A percentile compares a stretch with the other conserved stretches of the same genome.
Conservation (phyloP, 371 early-diverging fungal species). For the Syncephalastrum contaminatum region DNA sequence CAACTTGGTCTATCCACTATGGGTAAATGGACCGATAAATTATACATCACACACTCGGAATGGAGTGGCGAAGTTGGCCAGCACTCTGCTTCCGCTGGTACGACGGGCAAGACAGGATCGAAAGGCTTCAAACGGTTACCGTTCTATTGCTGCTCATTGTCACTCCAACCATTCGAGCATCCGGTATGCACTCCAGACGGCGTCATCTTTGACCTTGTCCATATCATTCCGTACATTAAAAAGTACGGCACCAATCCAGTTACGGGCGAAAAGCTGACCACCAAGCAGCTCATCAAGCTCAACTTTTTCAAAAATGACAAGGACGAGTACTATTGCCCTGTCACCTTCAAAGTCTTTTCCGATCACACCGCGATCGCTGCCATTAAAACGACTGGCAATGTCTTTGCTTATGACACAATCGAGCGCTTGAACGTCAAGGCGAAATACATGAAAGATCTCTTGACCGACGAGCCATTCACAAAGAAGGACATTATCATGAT, state of each 20-base stretch:
- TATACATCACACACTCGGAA: conserved; percentile 88
- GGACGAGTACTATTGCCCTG: conserved; percentile 86
- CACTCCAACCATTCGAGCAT: conserved; percentile 82
- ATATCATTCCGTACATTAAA: conserved; percentile 85
- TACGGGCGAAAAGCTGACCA: conserved; percentile 76
- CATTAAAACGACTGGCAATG: conserved; percentile 84
- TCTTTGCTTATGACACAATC: conserved; percentile 86
- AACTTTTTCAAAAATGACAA: conserved; percentile 80
- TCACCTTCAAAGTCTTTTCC: conserved; percentile 85
- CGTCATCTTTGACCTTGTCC: conserved; percentile 80
- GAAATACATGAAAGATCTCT: conserved; percentile 83
- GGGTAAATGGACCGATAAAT: conserved; percentile 58
- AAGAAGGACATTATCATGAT: conserved; percentile 86
- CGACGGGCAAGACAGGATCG: conserved; percentile 29
- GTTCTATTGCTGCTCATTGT: conserved; percentile 84
- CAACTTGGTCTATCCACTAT: conserved; percentile 11
- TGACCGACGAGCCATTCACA: conserved; percentile 87
- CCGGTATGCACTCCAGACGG: conserved; percentile 90
- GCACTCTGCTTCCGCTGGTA: conserved; percentile 66
- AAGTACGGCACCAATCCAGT: conserved; percentile 87
- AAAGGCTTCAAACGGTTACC: conserved; percentile 74
- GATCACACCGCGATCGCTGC: conserved; percentile 92
- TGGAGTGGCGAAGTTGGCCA: conserved; percentile 84
- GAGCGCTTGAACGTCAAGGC: conserved; percentile 84
- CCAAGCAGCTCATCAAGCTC: conserved; percentile 73